These are phyloP conservation scores for Cystobasidium tubakii DNA, from an alignment of 768 basidiomycete genomes.

Conservation along the genomic window DNA sequence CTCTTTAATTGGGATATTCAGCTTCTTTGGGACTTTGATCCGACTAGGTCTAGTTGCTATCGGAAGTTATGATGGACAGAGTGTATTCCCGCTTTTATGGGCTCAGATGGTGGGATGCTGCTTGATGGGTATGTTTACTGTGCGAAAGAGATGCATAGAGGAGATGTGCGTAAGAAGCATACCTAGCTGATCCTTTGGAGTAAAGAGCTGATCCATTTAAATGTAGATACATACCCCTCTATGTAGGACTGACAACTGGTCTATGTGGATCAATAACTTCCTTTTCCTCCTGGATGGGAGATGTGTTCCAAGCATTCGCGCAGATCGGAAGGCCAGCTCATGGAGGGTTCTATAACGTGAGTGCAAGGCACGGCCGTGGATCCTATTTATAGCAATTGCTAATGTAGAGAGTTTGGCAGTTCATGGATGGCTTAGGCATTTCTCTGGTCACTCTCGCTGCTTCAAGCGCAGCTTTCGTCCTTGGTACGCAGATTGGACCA, in stretches of 20 bases:
- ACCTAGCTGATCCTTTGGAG: slow-evolving; percentile 15
- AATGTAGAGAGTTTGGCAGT: slow-evolving; percentile 53
- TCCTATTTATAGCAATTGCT: background rate
- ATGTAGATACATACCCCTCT: slow-evolving; percentile 57
- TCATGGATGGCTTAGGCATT: slow-evolving; percentile 77
- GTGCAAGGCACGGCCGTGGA: slow-evolving; percentile 44
- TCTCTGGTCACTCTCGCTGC: slow-evolving; percentile 70
- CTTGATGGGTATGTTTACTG: slow-evolving; percentile 76
- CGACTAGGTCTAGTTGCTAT: slow-evolving; percentile 3
- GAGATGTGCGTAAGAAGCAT: slow-evolving; percentile 58
- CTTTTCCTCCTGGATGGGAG: slow-evolving; percentile 91
- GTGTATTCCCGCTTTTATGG: slow-evolving; percentile 78
- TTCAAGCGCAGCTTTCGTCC: slow-evolving; percentile 67
- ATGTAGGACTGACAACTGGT: slow-evolving; percentile 84
- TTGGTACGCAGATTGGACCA: slow-evolving; percentile 64
- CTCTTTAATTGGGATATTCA: slow-evolving; percentile 37
- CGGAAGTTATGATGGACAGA: slow-evolving; percentile 42
- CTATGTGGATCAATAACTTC: slow-evolving; percentile 96
- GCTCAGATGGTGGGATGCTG: slow-evolving; percentile 81
- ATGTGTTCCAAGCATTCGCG: slow-evolving; percentile 77
- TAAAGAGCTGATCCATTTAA: background rate
- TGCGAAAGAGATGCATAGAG: slow-evolving; percentile 66
- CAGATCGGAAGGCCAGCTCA: slow-evolving; percentile 59
- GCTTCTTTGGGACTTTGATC: slow-evolving; percentile 36
- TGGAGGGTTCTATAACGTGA: slow-evolving; percentile 66